These are phyloP conservation scores for Nicotiana sylvestris DNA, from an alignment of 257 asterid species.

Conservation along the genomic window DNA sequence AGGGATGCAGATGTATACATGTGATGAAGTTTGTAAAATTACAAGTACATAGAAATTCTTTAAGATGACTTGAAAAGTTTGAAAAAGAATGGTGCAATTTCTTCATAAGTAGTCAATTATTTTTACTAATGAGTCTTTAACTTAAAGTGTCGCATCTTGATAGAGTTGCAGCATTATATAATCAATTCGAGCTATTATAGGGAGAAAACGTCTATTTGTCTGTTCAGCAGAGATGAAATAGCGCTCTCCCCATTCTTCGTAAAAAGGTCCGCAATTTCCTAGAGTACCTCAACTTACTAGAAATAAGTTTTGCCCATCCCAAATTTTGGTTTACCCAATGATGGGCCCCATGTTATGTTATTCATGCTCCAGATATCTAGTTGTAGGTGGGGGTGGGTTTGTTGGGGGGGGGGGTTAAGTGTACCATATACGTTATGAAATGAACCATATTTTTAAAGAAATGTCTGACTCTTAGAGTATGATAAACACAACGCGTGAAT, in stretches of 20 bases:
- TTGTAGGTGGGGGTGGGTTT: too few relatives aligned
- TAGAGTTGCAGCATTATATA: not conserved
- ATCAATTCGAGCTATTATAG: not conserved
- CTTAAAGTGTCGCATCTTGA: not conserved
- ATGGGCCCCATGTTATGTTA: not conserved
- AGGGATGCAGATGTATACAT: not conserved
- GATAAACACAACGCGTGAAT: not conserved
- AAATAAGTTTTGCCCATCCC: not conserved
- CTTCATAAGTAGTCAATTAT: not conserved
- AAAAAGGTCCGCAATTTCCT: not conserved
- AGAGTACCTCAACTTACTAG: not conserved
- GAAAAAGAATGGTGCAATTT: not conserved
- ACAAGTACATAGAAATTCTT: not conserved
- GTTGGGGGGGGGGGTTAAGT: too few relatives aligned
- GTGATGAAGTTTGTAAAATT: not conserved
- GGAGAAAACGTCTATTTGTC: not conserved
- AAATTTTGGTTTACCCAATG: not conserved
- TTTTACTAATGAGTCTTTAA: not conserved
- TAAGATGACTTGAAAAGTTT: not conserved
- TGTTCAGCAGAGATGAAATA: not conserved
- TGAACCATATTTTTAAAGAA: too few relatives aligned
- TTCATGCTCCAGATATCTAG: not conserved
- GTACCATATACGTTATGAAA: too few relatives aligned
- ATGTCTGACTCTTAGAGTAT: too few relatives aligned
- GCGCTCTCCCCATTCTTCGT: not conserved